A percentile compares a stretch with the other conserved stretches of the same genome.
phyloP scores from a whole-genome alignment of 176 grass and related monocot species.

The Oryza meyeriana region DNA sequence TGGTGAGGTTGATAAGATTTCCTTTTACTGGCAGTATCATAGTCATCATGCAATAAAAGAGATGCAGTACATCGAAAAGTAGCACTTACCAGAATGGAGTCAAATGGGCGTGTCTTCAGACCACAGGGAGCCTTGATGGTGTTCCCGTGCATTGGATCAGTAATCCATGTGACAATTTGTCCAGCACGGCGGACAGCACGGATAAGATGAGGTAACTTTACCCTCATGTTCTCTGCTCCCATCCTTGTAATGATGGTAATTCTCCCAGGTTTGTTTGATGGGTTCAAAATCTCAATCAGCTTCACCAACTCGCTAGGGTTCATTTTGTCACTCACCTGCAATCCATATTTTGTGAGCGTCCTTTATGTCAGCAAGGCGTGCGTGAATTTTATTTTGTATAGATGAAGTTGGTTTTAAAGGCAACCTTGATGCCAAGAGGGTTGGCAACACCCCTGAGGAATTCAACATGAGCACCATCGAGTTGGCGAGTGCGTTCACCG shows the following conservation, averaged over 20 bases:
- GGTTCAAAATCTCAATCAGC: conserved; percentile 87
- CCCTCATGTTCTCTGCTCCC: conserved; percentile 88
- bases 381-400: neutral
- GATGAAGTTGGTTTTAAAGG: neutral
- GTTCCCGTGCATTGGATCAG: conserved; percentile 93
- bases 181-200: conserved; percentile 62
- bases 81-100: conserved; percentile 67
- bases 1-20: neutral
- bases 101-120: conserved; percentile 90
- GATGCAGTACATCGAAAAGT: neutral
- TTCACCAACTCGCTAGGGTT: conserved; percentile 74
- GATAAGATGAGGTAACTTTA: conserved; percentile 88
- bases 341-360: conserved; percentile 7
- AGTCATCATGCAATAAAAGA: neutral
- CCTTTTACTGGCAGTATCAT: neutral
- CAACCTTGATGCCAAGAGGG: conserved; percentile 86
- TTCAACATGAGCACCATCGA: conserved; percentile 86
- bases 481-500: conserved; percentile 87
- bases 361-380: neutral
- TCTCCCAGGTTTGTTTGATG: conserved; percentile 82
- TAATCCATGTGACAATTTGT: conserved; percentile 84
- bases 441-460: conserved; percentile 87
- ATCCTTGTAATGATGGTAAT: conserved; percentile 90
- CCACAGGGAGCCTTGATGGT: conserved; percentile 94
- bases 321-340: conserved; percentile 95